phyloP scores from a whole-genome alignment of 352 stramenopile genomes.

The Halophytophthora polymorphica region DNA sequence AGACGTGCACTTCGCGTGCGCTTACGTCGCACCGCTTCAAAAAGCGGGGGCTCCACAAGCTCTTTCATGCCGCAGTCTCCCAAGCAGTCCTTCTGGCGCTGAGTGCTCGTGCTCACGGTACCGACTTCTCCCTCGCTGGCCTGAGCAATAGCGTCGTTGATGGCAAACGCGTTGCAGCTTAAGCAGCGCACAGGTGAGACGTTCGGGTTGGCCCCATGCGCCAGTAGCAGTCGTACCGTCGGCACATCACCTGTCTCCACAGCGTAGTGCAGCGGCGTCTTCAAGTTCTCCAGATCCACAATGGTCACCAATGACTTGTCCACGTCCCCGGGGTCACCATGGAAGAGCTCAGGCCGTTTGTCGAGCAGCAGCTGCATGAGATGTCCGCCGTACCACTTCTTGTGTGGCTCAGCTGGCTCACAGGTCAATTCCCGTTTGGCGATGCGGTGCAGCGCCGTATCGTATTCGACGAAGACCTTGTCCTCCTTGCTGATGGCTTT shows the following conservation, averaged over 20 bases:
- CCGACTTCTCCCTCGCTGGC: too few species aligned
- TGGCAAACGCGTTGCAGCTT: constrained; percentile 27
- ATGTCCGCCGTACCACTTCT: constrained; percentile 54
- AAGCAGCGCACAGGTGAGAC: constrained; percentile 46
- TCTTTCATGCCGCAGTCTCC: constrained; percentile 30
- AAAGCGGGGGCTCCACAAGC: constrained; percentile 42
- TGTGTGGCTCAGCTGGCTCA: constrained; percentile 21
- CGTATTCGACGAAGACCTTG: constrained; percentile 36
- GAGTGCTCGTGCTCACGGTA: constrained; percentile 2
- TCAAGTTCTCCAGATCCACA: constrained; percentile 38
- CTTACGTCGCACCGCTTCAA: constrained; percentile 36
- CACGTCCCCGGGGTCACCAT: constrained; percentile 3
- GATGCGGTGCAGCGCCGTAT: constrained; percentile 52
- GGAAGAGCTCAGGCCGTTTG: constrained; percentile 32
- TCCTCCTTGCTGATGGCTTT: too few species aligned
- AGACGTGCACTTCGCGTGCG: constrained; percentile 28
- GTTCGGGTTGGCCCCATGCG: constrained; percentile 43
- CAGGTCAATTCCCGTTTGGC: constrained; percentile 39
- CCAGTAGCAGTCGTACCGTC: constrained; percentile 35
- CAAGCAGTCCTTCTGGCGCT: constrained; percentile 17
- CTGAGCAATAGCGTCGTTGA: constrained; percentile 13
- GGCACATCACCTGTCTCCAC: constrained; percentile 42
- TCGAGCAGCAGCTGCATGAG: constrained; percentile 46
- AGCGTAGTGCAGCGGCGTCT: constrained; percentile 59
- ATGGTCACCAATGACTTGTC: constrained; percentile 43